Evolutionary conservation across 192 early-diverging fungal species (phyloP), one percentile per base, ranked within the genome.

Genomic region (Chytriomyces sp.): DNA sequence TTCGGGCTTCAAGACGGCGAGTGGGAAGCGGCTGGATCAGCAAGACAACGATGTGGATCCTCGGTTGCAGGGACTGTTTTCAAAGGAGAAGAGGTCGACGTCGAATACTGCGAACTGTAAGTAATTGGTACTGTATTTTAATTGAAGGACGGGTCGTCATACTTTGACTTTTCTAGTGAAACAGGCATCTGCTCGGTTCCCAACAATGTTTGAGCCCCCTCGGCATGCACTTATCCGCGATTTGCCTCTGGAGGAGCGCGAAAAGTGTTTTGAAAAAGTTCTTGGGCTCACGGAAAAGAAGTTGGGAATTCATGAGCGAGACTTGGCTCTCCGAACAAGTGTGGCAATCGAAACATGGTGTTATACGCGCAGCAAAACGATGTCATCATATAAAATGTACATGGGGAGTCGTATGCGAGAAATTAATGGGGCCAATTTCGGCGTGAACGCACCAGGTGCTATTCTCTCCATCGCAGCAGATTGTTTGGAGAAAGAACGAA

Each of bases 1-100:
- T 64, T 3, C 52, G 10, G 71, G 71, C 17, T 73, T 73, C 49
- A 73, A 37, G 36, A 73, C 71, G 1, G 71, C 71, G 33, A 73
- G 71, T 39, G 71, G 71, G 34, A 73, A 73, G 60, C 8, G 5
- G 2, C 25, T 73, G 25, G 36, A 28, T 10, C 49, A 63, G 14
- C 7, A 26, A 49, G 22, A 52, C 7, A 28, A 38, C 40, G 32
- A 37, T 7, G 6, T 61, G 14, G 55, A 57, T 57, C 28, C 55
- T 57, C 55, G 17, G n/a, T 28, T 57, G 3, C 28, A 10, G 19
- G 55, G 12, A 7, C n/a, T 31, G 0, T 65, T 12, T 41, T 52
- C 25, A 6, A 68, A 68, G 55, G 36, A 31, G 22, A 68, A 53
- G 6, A 6, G 52, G 31, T 25, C 65, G 7, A 33, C 65, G 19